Percentiles rank a stretch among this genome's conserved stretches.
Evolutionary conservation across 768 basidiomycete genomes (phyloP).

Genomic region (Lactifluus volemus): DNA sequence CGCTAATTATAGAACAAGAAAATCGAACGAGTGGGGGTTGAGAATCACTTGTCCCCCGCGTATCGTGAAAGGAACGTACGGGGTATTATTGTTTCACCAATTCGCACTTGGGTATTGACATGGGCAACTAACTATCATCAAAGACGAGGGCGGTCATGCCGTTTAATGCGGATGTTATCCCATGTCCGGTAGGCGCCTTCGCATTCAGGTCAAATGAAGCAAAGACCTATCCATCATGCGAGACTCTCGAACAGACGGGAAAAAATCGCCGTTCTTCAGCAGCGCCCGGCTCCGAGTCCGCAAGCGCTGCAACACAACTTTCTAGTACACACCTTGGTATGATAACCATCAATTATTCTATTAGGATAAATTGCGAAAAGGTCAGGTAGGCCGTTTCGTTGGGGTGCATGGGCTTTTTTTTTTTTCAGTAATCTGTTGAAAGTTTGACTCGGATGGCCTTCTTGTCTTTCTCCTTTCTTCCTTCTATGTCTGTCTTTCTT

Average conservation of each 20-base stretch:
- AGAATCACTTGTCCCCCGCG: neutral
- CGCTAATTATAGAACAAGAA: neutral
- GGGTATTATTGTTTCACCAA: neutral
- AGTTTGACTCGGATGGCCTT: neutral
- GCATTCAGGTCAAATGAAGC: neutral
- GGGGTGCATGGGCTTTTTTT: neutral
- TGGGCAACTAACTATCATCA: neutral
- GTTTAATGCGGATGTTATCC: neutral
- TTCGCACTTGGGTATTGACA: neutral
- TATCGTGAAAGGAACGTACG: neutral
- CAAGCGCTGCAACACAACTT: neutral
- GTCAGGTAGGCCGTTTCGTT: neutral
- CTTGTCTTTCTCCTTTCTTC: neutral
- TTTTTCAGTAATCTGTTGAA: neutral
- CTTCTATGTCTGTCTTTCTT: neutral
- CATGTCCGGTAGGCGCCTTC: neutral
- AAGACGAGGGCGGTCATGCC: neutral
- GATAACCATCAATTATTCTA: neutral
- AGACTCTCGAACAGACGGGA: neutral
- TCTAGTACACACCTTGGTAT: neutral
- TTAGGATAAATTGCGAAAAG: neutral
- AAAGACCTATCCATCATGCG: neutral
- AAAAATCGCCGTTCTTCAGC: neutral
- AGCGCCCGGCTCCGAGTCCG: neutral
- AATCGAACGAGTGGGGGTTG: neutral